Evolutionary conservation across 176 grass and related monocot genomes (phyloP).

Genomic region (Oryza rufipogon): DNA sequence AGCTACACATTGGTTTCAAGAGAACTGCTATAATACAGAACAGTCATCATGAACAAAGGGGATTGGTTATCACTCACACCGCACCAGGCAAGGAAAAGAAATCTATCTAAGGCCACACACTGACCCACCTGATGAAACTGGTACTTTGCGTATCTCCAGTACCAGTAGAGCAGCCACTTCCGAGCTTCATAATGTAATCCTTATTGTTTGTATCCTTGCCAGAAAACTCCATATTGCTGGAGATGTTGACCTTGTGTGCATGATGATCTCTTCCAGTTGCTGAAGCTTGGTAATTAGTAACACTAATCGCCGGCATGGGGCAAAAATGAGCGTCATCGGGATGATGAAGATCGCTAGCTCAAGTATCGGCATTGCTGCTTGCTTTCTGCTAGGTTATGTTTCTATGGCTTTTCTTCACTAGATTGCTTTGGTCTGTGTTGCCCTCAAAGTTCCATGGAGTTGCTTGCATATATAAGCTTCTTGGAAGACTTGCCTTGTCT

Average conservation of each 20-base stretch:
- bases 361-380: conserved; percentile 50
- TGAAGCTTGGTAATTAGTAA: conserved; percentile 58
- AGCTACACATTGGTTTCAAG: conserved; percentile 34
- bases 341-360: conserved; percentile 58
- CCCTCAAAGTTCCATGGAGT: conserved; percentile 2
- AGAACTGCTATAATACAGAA: conserved; percentile 25
- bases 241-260: conserved; percentile 39
- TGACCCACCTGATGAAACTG: conserved; percentile 38
- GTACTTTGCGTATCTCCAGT: conserved; percentile 11
- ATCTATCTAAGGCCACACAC: conserved; percentile 14
- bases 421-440: conserved; percentile 37
- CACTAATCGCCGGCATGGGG: conserved; percentile 58
- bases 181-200: conserved; percentile 40
- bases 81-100: conserved; percentile 8
- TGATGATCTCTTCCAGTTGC: conserved; percentile 48
- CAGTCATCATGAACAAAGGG: conserved; percentile 13
- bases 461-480: conserved; percentile 55
- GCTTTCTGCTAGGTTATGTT: conserved; percentile 11
- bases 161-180: not conserved
- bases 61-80: conserved; percentile 2
- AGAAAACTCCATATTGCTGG: conserved; percentile 46
- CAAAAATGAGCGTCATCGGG: conserved; percentile 65
- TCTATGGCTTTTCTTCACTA: conserved; percentile 34
- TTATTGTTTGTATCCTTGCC: conserved; percentile 56
- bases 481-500: conserved; percentile 23